Evolutionary conservation across 345 rosid genomes (phyloP).

Genomic region (Geranium brycei): DNA sequence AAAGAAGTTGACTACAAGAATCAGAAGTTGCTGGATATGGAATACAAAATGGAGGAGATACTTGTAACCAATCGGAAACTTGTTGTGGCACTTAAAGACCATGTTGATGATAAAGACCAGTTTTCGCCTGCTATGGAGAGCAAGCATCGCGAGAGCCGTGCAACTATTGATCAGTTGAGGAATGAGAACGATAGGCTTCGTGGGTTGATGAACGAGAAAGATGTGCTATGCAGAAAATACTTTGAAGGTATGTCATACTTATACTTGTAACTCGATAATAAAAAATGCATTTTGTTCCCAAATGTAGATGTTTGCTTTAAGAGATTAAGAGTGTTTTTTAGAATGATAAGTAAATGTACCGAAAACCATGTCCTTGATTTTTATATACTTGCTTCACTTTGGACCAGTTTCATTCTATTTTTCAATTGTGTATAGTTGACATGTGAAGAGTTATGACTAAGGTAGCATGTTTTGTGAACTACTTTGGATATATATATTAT

Average conservation of each 20-base stretch:
- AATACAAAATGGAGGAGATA: background rate
- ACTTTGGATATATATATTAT: no score
- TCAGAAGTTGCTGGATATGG: background rate
- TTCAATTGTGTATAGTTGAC: background rate
- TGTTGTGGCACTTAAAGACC: background rate
- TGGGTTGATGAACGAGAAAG: background rate
- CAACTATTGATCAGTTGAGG: constrained; percentile 3
- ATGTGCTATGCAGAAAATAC: background rate
- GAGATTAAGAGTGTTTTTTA: background rate
- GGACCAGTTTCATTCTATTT: background rate
- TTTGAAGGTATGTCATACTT: constrained; percentile 6
- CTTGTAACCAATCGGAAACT: background rate
- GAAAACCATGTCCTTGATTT: background rate
- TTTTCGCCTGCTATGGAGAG: background rate
- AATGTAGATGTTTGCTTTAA: background rate
- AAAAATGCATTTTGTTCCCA: background rate
- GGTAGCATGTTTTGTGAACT: background rate
- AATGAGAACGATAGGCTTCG: constrained; percentile 2
- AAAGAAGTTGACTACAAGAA: background rate
- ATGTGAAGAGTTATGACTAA: no score
- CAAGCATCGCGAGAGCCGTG: background rate
- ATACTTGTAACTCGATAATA: no score
- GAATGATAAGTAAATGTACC: no score
- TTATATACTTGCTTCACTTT: background rate
- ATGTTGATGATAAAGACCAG: background rate